Evolutionary conservation across 2,329 filamentous ascomycete genomes (phyloP), one percentile per base, ranked within the genome.

Genomic region (Pseudocercospora musae): DNA sequence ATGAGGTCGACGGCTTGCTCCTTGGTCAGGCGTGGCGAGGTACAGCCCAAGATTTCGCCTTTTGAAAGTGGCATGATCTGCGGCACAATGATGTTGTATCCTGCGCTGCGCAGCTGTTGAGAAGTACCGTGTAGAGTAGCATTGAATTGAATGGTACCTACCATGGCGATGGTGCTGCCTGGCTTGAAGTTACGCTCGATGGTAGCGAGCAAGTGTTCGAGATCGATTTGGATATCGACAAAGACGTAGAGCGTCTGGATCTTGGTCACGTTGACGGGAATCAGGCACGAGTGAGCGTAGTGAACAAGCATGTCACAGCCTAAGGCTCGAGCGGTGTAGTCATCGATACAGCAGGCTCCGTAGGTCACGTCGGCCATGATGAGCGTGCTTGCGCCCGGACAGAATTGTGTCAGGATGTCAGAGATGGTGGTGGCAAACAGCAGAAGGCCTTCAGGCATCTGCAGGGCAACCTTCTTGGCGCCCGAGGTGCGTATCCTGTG

Each of bases 301-400:
- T 99, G 95, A 1, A 99, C 91, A 9, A 99, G 83, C 6, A 99
- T 81, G 71, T 99, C 95, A 75, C 95, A 99, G 1, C 92, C 95
- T 21, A 99, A 84, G 0, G 96, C 95, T 49, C 94, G 84, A 1
- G 95, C 96, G 0, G 95, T 99, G 78, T 96, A 99, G 78, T 99
- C 95, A 75, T 99, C 95, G 71, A 99, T 97, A 74, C 95, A 99
- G 81, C 95, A 99, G 21, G 95, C 95, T 66, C 95, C 95, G 76
- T 99, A 99, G 0, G 95, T 99, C 48, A 99, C 95, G 75, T 99
- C 95, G 64, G 95, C 95, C 95, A 99, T 99, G 76, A 99, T 99
- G 58, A 98, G 82, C 1, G 94, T 98, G 75, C 96, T 91, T 44
- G 90, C 89, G 1, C 90, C 92, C 0, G 92, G 89, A 73, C 95